Evolutionary conservation across 352 stramenopile genomes (phyloP), one percentile per base, ranked within the genome.

Genomic region (Vaucheria bursata): DNA sequence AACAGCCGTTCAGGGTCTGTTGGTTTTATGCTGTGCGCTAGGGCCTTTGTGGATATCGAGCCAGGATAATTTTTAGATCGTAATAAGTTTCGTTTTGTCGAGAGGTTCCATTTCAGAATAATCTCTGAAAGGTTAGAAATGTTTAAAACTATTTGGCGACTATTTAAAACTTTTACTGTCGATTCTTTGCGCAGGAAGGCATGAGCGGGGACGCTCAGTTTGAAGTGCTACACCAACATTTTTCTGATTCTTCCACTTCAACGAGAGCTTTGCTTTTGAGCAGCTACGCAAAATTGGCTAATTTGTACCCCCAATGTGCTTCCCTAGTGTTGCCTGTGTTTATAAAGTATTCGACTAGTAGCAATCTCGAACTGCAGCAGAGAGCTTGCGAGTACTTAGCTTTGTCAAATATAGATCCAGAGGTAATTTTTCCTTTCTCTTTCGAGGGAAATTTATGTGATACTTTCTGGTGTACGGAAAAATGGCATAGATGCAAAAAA

Each of bases 331-430:
- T 71, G 12, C 76, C 75, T n/a, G 65, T 80, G 1, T 97, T 98
- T 84, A 91, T 95, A 35, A 89, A 92, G 52, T 92, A 91, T 78
- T 93, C 91, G 74, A 96, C 90, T 40, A 94, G 92, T 78, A 94
- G 96, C 77, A 93, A 98, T 85, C 87, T 97, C 39, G 94, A 98
- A 87, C 91, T 98, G 73, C 95, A 99, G 84, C 95, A 99, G 86
- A 91, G 95, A 35, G 92, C 93, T 31, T 94, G 90, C 32, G 95
- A 99, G 85, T 99, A 98, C 85, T 86, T 96, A 36, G 86, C 89
- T 0, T 90, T 98, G 82, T 88, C 92, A 71, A 88, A 95, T 66
- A 79, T 91, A 1, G 87, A 86, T 40, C 85, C 88, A 71, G 89
- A 84, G 45, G 77, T 78, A 5, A 78, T 34, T n/a, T n/a, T n/a